These are phyloP conservation scores for Candida fluviatilis DNA, from an alignment of 805 yeast species.

Conservation along the genomic window DNA sequence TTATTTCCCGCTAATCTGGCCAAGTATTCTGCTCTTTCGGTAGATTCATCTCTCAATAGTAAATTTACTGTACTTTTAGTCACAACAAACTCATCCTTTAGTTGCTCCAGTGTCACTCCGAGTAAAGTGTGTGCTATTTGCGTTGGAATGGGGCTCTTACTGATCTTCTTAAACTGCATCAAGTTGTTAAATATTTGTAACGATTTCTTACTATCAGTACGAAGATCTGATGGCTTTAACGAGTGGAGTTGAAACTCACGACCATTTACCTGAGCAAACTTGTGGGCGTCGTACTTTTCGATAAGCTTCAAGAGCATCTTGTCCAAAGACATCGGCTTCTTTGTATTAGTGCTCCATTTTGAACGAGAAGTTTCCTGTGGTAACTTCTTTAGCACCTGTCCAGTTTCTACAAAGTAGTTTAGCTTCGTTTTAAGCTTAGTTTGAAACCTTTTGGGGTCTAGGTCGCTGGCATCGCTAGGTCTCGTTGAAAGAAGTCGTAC, in stretches of 20 bases:
- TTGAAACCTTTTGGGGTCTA: conserved; percentile 1
- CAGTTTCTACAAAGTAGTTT: conserved; percentile 3
- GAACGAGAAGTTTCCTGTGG: conserved; percentile 8
- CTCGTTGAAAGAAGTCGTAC: conserved; percentile 1
- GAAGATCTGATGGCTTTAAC: conserved; percentile 21
- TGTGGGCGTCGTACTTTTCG: conserved; percentile 25
- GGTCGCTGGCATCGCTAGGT: background rate
- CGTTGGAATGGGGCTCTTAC: conserved; percentile 33
- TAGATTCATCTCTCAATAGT: conserved; percentile 42
- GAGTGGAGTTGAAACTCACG: conserved; percentile 18
- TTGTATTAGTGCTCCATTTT: background rate
- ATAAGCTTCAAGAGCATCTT: conserved; percentile 25
- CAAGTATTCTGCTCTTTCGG: conserved; percentile 51
- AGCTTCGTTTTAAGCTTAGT: conserved; percentile 3
- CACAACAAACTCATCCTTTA: conserved; percentile 55
- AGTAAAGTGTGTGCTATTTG: conserved; percentile 49
- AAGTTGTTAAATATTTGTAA: conserved; percentile 26
- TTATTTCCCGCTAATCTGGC: conserved; percentile 42
- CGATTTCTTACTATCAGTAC: conserved; percentile 13
- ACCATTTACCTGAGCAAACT: conserved; percentile 23
- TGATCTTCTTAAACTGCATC: conserved; percentile 18
- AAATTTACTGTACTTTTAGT: conserved; percentile 51
- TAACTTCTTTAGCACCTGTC: conserved; percentile 5
- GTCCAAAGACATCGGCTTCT: conserved; percentile 8
- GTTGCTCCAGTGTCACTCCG: conserved; percentile 55